Evolutionary conservation across 2,329 filamentous ascomycete species (phyloP).

Genomic region (Fusarium guadeloupense): DNA sequence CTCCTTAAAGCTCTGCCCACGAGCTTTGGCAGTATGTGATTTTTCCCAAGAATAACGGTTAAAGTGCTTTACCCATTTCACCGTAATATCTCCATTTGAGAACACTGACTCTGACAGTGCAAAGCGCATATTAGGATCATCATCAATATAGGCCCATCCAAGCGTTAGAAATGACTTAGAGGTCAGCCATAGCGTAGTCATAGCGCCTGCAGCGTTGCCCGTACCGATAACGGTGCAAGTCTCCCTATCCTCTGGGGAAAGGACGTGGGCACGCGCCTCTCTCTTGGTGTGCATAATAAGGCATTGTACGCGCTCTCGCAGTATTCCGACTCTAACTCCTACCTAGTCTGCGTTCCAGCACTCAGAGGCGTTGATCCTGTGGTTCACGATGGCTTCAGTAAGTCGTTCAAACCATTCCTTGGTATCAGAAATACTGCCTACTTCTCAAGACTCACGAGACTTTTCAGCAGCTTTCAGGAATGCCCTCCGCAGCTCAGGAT

Average conservation of each 20-base stretch:
- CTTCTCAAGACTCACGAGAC: background rate
- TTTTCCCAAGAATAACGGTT: background rate
- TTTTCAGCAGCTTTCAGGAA: background rate
- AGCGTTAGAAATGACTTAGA: background rate
- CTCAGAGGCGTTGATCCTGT: background rate
- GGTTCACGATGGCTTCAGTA: background rate
- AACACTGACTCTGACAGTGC: constrained; percentile 3
- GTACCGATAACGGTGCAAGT: background rate
- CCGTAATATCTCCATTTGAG: background rate
- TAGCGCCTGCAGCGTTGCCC: background rate
- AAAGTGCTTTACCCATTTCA: background rate
- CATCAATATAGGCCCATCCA: background rate
- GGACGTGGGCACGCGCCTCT: background rate
- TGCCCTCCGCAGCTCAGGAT: constrained; percentile 9
- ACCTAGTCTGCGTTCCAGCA: background rate
- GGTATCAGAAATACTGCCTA: background rate
- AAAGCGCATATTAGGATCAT: background rate
- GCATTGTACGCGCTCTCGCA: background rate
- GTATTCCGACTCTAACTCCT: background rate
- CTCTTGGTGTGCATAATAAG: background rate
- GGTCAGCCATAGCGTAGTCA: background rate
- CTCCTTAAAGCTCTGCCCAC: background rate
- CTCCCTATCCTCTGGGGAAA: background rate
- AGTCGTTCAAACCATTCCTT: background rate
- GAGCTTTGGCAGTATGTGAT: background rate